Base-by-base conservation (phyloP, 768 basidiomycete species). In the Russula olivacea region DNA sequence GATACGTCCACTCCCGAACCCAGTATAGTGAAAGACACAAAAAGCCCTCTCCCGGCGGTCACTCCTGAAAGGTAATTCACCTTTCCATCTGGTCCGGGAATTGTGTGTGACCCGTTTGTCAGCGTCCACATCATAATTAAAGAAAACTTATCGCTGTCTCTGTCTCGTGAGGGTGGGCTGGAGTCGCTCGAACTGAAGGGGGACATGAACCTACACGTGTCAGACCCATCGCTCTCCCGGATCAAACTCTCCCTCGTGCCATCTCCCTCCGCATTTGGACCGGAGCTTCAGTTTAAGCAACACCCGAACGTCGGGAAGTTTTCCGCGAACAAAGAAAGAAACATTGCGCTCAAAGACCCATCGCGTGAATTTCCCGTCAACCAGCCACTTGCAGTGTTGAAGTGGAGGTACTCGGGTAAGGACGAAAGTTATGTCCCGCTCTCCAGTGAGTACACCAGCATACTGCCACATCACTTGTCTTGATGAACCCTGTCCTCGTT, bases 231-330 rank as follows among this genome's bases (percentile, higher is more conserved):
- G n/a, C 75, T 83, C 23, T 81, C 89, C 4, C 86, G 88, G 64
- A 75, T 97, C 71, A 83, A 83, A 54, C 78, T 98, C 59, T 76
- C 78, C 17, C 82, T 98, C 25, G 75, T 80, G 0, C 75, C 83
- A 0, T 75, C 83, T 19, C 74, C 82, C 15, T 76, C 78, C 12
- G 82, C 85, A 65, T 82, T 87, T 61, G 85, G 81, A 59, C 82
- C 81, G 55, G 86, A 82, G 43, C 75, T 98, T 48, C 93, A 96
- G 73, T 97, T 96, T 82, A 98, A 98, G 75, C 93, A 97, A 68
- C 97, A 98, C 70, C 96, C 96, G 8, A 88, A 97, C 63, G 90
- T 98, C 15, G 89, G 86, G 63, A 96, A 93, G 75, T 92, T 95
- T 64, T 78, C 77, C 0, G 84, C 87, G 12, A 83, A 84, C 63